Evolutionary conservation across 495 filamentous ascomycete species (phyloP).

Genomic region (Friedmanniomyces simplex): DNA sequence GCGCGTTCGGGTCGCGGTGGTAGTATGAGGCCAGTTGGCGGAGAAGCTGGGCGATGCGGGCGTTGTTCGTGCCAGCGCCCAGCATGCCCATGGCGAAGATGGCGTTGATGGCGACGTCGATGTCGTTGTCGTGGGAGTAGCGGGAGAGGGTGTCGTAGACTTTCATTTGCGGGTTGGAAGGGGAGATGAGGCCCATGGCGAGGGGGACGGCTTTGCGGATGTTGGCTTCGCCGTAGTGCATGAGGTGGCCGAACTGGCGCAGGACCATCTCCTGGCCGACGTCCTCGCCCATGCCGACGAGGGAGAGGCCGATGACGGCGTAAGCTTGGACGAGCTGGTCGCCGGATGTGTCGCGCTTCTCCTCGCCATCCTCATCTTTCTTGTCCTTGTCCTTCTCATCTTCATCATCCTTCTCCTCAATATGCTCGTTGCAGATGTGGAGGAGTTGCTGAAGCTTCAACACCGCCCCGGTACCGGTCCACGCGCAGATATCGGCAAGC

Average conservation of each 20-base stretch:
- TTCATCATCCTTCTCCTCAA: conserved; percentile 51
- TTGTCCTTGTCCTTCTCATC: conserved; percentile 82
- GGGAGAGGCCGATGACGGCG: conserved; percentile 82
- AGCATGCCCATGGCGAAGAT: conserved; percentile 99
- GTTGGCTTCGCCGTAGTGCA: conserved; percentile 98
- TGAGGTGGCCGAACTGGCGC: conserved; percentile 91
- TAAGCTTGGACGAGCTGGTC: conserved; percentile 93
- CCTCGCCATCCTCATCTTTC: conserved; percentile 40
- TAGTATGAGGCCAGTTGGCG: conserved; percentile 96
- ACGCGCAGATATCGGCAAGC: conserved; percentile 89
- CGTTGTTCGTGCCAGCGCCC: conserved; percentile 96
- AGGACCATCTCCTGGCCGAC: conserved; percentile 98
- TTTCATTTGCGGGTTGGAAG: conserved; percentile 99
- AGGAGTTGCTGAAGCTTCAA: conserved; percentile 93
- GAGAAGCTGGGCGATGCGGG: conserved; percentile 85
- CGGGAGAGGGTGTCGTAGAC: conserved; percentile 97
- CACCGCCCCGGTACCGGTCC: conserved; percentile 93
- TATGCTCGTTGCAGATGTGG: conserved; percentile 94
- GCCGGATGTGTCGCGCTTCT: conserved; percentile 46
- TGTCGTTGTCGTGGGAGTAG: conserved; percentile 98
- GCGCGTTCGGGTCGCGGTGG: conserved; percentile 83
- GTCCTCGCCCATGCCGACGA: conserved; percentile 97
- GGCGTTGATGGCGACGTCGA: conserved; percentile 94
- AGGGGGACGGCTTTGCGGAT: conserved; percentile 93
- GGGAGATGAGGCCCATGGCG: conserved; percentile 94